A percentile compares a stretch with the other conserved stretches of the same genome.
phyloP scores from a whole-genome alignment of 345 rosid genomes.

The Linum lewisii region DNA sequence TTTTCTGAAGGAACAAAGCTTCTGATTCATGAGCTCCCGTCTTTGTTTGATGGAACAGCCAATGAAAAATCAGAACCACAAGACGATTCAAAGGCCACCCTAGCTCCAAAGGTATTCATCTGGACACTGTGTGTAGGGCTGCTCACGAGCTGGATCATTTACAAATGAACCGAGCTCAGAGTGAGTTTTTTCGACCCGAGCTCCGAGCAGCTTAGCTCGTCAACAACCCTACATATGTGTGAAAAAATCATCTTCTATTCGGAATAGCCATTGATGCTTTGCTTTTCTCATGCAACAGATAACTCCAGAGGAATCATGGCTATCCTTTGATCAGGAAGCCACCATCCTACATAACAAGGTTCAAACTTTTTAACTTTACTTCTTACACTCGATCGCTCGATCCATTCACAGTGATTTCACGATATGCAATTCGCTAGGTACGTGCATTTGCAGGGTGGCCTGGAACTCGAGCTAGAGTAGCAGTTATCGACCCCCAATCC shows the following conservation, averaged over 20 bases:
- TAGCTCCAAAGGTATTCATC: constrained; percentile 84
- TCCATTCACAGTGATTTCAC: constrained; percentile 13
- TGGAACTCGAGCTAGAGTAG: constrained; percentile 75
- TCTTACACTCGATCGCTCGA: too few relatives aligned
- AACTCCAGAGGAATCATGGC: constrained; percentile 80
- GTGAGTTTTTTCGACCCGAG: too few relatives aligned
- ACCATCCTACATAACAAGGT: constrained; percentile 75
- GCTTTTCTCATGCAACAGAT: constrained; percentile 33
- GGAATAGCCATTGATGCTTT: too few relatives aligned
- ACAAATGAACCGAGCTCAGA: too few relatives aligned
- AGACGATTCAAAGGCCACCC: constrained; percentile 77
- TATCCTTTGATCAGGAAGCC: constrained; percentile 71
- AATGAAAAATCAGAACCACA: constrained; percentile 60
- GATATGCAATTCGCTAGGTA: constrained; percentile 45
- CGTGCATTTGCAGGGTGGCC: constrained; percentile 99
- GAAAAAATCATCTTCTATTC: too few relatives aligned
- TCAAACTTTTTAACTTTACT: constrained; percentile 9
- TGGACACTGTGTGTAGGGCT: too few relatives aligned
- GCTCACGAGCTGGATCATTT: too few relatives aligned
- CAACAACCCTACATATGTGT: too few relatives aligned
- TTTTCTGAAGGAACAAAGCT: constrained; percentile 82
- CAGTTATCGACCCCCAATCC: constrained; percentile 30
- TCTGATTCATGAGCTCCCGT: constrained; percentile 63
- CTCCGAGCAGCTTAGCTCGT: too few relatives aligned
- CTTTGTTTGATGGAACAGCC: constrained; percentile 70